Evolutionary conservation across 1,284 basidiomycete genomes (phyloP).

Genomic region (Ganoderma boninense): DNA sequence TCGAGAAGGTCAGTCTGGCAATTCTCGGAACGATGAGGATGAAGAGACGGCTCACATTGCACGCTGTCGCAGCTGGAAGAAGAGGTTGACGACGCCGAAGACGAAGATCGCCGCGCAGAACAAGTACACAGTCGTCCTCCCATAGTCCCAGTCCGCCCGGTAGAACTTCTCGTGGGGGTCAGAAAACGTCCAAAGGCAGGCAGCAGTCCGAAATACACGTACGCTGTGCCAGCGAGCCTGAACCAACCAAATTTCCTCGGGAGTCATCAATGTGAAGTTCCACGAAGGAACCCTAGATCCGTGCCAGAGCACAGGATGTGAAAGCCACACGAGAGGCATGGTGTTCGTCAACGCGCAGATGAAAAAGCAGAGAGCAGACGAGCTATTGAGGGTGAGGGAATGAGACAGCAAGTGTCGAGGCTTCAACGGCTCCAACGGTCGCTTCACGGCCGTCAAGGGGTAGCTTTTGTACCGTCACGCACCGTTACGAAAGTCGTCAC

Average conservation of each 20-base stretch:
- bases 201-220: slow-evolving; percentile 9
- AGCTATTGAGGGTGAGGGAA: neutral
- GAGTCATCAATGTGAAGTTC: slow-evolving; percentile 35
- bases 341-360: neutral
- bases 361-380: neutral
- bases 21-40: neutral
- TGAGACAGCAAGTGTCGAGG: neutral
- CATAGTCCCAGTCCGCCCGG: slow-evolving; percentile 45
- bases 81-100: slow-evolving; percentile 20
- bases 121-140: slow-evolving; percentile 41
- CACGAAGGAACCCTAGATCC: slow-evolving; percentile 32
- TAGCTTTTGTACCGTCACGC: neutral
- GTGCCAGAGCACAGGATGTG: slow-evolving; percentile 41
- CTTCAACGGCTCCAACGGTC: neutral
- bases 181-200: neutral
- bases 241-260: slow-evolving; percentile 32
- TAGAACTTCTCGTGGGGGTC: slow-evolving; percentile 35
- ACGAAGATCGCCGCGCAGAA: slow-evolving; percentile 41
- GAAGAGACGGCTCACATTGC: neutral
- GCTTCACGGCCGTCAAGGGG: neutral
- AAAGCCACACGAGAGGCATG: slow-evolving; percentile 36
- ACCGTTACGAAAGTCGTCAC: neutral
- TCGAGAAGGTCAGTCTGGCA: neutral
- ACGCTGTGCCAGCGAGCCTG: slow-evolving; percentile 32
- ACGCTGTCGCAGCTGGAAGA: slow-evolving; percentile 14